Base-by-base conservation (phyloP, 495 filamentous ascomycete genomes). In the Apiosordaria backusii region DNA sequence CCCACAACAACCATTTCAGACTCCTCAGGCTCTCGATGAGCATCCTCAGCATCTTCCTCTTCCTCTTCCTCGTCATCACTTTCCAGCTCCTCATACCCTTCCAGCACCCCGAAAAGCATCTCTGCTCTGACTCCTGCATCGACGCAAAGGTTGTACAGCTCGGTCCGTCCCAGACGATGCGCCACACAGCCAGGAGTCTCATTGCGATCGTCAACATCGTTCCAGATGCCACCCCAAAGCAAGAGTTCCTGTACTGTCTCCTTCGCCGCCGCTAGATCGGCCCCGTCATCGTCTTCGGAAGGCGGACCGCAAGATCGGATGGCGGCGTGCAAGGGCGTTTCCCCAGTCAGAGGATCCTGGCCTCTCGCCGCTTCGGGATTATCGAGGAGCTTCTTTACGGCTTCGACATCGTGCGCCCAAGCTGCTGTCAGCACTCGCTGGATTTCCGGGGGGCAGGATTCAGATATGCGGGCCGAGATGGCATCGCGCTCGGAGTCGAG, bases 131-230 rank as follows among this genome's bases (percentile, higher is more conserved):
- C 92, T 1, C 95, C 95, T 1, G 96, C 93, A 76, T 96, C 92
- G 1, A 98, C 93, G 71, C 94, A 88, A 45, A 93, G 72, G 21
- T 90, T 86, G 73, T 99, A 99, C 57, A 97, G 74, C 63, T 89
- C 87, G n/a, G 72, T 79, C 67, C 89, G 76, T 0, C 88, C 89
- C 16, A 97, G 77, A 35, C 92, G 80, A 50, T 80, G 80, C 13
- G 95, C 95, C 19, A 97, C 72, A 78, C 96, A 98, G 1, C 92
- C 95, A 0, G 95, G 94, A 16, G 96, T 99, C 83, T 98, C 93
- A 64, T 90, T 83, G 55, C 90, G 87, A 50, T 81, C 78, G 58
- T 98, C 92, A 3, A 99, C 80, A 75, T 97, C 93, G 78, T 99
- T 99, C 95, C 95, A 99, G 63, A 98, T 97, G 4, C 91, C 96